Percentiles rank a stretch among this genome's conserved stretches.
phyloP scores from a whole-genome alignment of 192 early-diverging fungal genomes.

The Lunasporangiospora selenospora region DNA sequence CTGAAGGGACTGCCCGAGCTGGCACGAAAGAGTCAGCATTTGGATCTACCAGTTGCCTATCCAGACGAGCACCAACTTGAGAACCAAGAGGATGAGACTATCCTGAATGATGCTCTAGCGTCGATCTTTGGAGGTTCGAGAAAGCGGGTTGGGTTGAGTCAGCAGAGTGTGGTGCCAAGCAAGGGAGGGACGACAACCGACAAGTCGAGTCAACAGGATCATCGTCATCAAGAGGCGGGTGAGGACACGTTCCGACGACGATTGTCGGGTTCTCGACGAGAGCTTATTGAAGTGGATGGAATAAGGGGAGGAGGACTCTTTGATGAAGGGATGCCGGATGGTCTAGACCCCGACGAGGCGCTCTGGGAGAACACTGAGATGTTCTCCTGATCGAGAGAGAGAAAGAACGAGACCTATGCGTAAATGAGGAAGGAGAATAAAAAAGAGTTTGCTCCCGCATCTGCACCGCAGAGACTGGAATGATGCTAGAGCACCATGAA shows the following conservation, averaged over 20 bases:
- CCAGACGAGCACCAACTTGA: too few species aligned
- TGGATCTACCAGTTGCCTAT: too few species aligned
- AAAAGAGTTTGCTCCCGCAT: not conserved
- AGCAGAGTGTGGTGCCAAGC: too few species aligned
- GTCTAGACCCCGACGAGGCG: slow-evolving; percentile 25
- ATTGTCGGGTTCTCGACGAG: too few species aligned
- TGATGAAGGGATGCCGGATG: slow-evolving; percentile 40
- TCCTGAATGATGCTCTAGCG: slow-evolving; percentile 24
- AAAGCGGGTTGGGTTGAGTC: too few species aligned
- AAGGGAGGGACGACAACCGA: too few species aligned
- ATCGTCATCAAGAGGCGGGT: too few species aligned
- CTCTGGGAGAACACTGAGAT: slow-evolving; percentile 37
- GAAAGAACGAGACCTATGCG: not conserved
- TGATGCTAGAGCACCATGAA: too few species aligned
- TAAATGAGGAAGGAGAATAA: not conserved
- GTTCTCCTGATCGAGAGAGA: slow-evolving; percentile 11
- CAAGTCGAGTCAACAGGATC: too few species aligned
- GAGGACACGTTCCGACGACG: not conserved
- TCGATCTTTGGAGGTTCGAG: slow-evolving; percentile 25
- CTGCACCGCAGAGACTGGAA: not conserved
- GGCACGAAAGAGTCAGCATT: too few species aligned
- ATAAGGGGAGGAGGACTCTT: slow-evolving; percentile 16
- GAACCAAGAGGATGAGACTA: slow-evolving; percentile 28
- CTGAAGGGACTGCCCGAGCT: too few species aligned
- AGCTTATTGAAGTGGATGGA: not conserved